Evolutionary conservation across 768 basidiomycete species (phyloP), one percentile per base, ranked within the genome.

Genomic region (Leucosporidium creatinivorum): DNA sequence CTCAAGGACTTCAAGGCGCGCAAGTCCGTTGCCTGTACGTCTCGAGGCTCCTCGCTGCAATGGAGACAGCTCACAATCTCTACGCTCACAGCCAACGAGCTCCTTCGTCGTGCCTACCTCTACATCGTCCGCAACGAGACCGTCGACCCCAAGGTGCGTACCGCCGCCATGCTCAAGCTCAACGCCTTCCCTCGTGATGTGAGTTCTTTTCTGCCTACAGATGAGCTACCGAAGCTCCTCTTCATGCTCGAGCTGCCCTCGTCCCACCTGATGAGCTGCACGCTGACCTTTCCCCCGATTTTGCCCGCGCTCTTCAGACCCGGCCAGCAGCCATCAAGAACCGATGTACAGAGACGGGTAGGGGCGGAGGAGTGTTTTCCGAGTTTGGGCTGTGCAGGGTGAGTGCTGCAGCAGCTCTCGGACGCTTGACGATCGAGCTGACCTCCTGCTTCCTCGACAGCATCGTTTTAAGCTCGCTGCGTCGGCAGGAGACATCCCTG

Each of bases 51-150:
- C 1, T 52, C 44, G 19, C 63, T 23, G 39, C 39, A 2, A 13
- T 44, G 15, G 10, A 44, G 13, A 3, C 61, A 21, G 19, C 60
- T 30, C 13, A 28, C 6, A 33, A 18, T 44, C 33, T 6, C 49
- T 4, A 1, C 17, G 18, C 13, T 36, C 25, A 2, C 81, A 66
- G 83, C 83, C 55, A 86, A 87, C 76, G 94, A 98, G 77, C 82
- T 94, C 57, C 81, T 86, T 33, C 86, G 93, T 25, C 83, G 91
- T 55, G 93, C 94, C 0, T 93, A 94, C 78, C 85, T 97, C 59
- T 92, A 86, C 79, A 89, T 97, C 73, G 92, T 93, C 28, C 85
- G 94, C 67, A 97, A 98, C 80, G 86, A 89, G 77, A 85, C 87
- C 2, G 80, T 97, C n/a, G 87, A 92, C 21, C 82, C 90, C 3